Percentiles rank a stretch among this genome's conserved stretches.
Evolutionary conservation across 306 rosid genomes (phyloP).

Genomic region (Cucumis sativus): DNA sequence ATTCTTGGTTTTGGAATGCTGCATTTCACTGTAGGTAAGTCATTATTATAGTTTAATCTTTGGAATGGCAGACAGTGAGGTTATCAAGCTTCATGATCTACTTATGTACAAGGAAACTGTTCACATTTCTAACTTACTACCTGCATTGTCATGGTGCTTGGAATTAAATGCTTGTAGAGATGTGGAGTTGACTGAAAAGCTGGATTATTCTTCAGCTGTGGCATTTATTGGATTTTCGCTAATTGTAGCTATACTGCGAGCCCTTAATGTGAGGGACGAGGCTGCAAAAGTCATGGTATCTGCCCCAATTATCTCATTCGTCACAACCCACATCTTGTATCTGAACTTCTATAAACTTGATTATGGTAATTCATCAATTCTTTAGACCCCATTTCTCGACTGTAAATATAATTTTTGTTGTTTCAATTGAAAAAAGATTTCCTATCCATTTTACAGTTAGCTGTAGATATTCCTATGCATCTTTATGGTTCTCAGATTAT

Average conservation of each 20-base stretch:
- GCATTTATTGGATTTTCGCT: conserved; percentile 78
- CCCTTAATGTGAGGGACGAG: conserved; percentile 74
- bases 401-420: neutral
- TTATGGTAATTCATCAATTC: conserved; percentile 39
- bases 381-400: neutral
- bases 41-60: neutral
- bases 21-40: conserved; percentile 86
- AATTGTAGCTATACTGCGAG: conserved; percentile 48
- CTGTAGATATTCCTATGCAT: neutral
- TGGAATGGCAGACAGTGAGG: neutral
- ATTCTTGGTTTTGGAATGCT: conserved; percentile 88
- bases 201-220: conserved; percentile 74
- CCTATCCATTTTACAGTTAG: neutral
- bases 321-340: conserved; percentile 81
- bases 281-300: conserved; percentile 86
- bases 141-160: neutral
- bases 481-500: neutral
- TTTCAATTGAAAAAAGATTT: neutral
- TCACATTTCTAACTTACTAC: neutral
- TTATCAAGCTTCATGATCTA: neutral
- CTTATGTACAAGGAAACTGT: neutral
- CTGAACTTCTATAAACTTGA: conserved; percentile 74
- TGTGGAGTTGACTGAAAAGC: conserved; percentile 87
- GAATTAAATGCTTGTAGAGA: conserved; percentile 34
- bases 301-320: conserved; percentile 81